Evolutionary conservation across 2,329 filamentous ascomycete genomes (phyloP), one percentile per base, ranked within the genome.

Genomic region (Lasiodiplodia sp.): DNA sequence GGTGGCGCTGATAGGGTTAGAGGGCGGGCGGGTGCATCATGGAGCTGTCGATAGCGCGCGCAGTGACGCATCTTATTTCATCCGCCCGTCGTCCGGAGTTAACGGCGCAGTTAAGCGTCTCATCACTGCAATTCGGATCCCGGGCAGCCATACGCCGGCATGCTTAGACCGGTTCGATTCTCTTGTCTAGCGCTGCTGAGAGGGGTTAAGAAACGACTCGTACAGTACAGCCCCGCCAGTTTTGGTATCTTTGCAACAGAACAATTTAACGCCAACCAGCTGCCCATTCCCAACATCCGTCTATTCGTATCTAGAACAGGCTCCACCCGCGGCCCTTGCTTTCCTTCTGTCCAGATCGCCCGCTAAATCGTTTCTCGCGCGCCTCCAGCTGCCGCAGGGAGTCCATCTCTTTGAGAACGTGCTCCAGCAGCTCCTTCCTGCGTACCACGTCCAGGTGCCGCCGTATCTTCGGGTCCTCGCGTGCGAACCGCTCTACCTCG

Each of bases 331-430:
- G 74, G 55, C 74, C 74, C 65, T 73, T 74, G 70, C 71, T 38
- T 23, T 74, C 38, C 73, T 74, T 66, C 77, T 73, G 28, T 77
- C 75, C 47, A 2, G 52, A 34, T 6, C 58, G 51, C 83, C 76
- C 66, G 75, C 74, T 21, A 74, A 72, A 69, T 73, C 82, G 85
- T 75, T 89, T 88, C 72, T 91, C 91, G 66, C 91, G 84, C 11
- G 91, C 90, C 75, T 98, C 94, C 10, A 99, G 84, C 75, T 94
- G 91, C 69, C 92, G 87, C 74, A 99, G 81, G 69, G 92, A 91
- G 78, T 98, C 94, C 88, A 99, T 98, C 86, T 99, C 98, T 78
- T 93, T 91, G 37, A 99, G 85, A 5, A 97, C 96, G 68, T 97
- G 84, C 82, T 99, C 95, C 4, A 99, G 86, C 69, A 97, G 85